A percentile compares a stretch with the other conserved stretches of the same genome.
These are phyloP conservation scores for Aspergillus biplanus DNA, from an alignment of 495 filamentous ascomycete species.

Conservation along the genomic window DNA sequence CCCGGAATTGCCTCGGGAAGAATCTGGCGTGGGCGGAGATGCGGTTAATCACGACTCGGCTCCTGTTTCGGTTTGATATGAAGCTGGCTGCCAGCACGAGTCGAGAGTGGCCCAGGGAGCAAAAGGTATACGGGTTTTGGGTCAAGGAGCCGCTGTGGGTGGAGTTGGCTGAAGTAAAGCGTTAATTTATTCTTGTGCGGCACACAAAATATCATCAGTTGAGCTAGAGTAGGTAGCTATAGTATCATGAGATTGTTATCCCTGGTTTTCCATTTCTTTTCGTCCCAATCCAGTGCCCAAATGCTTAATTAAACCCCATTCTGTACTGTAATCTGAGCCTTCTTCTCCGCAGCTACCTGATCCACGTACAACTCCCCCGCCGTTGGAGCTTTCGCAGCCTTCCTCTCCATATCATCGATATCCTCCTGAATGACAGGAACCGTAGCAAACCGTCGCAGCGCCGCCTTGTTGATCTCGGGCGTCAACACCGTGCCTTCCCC, in stretches of 20 bases:
- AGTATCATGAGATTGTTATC: background rate
- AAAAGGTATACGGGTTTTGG: constrained; percentile 1
- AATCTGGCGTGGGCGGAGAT: constrained; percentile 26
- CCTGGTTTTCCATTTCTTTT: background rate
- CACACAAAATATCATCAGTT: background rate
- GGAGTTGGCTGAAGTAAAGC: background rate
- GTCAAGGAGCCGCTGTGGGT: constrained; percentile 9
- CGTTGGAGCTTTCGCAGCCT: background rate
- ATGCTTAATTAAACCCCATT: constrained; percentile 2
- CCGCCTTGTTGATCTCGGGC: constrained; percentile 6
- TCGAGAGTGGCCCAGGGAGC: background rate
- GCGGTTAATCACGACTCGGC: constrained; percentile 6
- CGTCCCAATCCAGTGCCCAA: background rate
- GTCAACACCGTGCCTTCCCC: background rate
- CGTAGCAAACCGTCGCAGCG: background rate
- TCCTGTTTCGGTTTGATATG: constrained; percentile 11
- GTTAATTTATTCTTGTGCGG: background rate
- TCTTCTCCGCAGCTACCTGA: background rate
- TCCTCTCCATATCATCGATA: constrained; percentile 1
- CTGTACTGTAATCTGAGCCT: background rate
- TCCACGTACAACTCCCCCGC: background rate
- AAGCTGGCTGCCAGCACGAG: background rate
- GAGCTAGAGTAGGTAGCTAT: background rate
- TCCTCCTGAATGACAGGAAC: background rate
- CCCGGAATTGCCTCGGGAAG: constrained; percentile 44